Evolutionary conservation across 306 rosid species (phyloP).

Genomic region (Trifolium subterraneum): DNA sequence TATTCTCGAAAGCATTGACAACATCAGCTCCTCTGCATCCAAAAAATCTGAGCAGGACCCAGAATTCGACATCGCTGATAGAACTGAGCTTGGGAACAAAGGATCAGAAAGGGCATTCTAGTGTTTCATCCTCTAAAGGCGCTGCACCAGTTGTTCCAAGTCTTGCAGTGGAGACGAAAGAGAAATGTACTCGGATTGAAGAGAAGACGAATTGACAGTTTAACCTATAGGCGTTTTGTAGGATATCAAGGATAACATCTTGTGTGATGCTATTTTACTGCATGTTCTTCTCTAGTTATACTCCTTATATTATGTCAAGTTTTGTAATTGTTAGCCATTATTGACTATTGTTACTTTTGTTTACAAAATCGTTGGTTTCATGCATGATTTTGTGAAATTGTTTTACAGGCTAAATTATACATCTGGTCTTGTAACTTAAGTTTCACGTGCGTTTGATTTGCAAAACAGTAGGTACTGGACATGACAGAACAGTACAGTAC

Average conservation of each 20-base stretch:
- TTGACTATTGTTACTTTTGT: too few relatives aligned
- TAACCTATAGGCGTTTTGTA: slow-evolving; percentile 33
- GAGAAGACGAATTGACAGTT: slow-evolving; percentile 39
- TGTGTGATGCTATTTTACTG: slow-evolving; percentile 26
- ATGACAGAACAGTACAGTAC: too few relatives aligned
- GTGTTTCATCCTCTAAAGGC: slow-evolving; percentile 37
- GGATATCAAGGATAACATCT: slow-evolving; percentile 9
- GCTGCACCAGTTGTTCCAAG: slow-evolving; percentile 12
- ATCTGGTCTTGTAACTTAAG: too few relatives aligned
- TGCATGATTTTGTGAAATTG: background rate
- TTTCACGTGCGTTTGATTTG: too few relatives aligned
- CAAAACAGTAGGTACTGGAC: too few relatives aligned
- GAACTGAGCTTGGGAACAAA: slow-evolving; percentile 32
- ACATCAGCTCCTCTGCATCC: slow-evolving; percentile 28
- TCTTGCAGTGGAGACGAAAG: slow-evolving; percentile 26
- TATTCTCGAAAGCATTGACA: slow-evolving; percentile 40
- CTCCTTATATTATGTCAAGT: background rate
- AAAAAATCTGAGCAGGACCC: slow-evolving; percentile 1
- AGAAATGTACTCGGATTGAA: slow-evolving; percentile 12
- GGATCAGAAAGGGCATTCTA: slow-evolving; percentile 31
- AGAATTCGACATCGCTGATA: slow-evolving; percentile 18
- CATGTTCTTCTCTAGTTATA: slow-evolving; percentile 17
- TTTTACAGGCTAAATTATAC: too few relatives aligned
- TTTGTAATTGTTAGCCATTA: too few relatives aligned
- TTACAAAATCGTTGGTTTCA: background rate